Conservation (phyloP, 2,329 filamentous ascomycete genomes). For the Aphanoascus verrucosus region DNA sequence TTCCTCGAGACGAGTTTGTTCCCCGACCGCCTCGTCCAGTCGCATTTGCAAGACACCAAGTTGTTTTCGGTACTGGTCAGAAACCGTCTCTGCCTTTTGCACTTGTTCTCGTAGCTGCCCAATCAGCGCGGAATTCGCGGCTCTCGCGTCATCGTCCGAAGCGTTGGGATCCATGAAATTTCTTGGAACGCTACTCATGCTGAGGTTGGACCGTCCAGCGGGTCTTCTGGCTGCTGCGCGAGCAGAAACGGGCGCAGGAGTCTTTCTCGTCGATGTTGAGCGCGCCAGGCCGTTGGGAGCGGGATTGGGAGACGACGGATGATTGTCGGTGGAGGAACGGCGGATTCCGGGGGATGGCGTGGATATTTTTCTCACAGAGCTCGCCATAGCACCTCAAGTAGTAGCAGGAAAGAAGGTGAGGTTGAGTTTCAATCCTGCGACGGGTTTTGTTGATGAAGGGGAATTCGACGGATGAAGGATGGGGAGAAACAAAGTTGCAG, state of each 20-base stretch:
- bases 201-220: slow-evolving; percentile 32
- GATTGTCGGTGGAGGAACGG: slow-evolving; percentile 15
- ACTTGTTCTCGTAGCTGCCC: slow-evolving; percentile 78
- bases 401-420: neutral
- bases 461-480: neutral
- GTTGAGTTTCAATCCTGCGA: neutral
- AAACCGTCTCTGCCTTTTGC: slow-evolving; percentile 64
- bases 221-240: slow-evolving; percentile 58
- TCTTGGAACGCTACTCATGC: slow-evolving; percentile 36
- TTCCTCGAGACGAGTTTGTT: slow-evolving; percentile 82
- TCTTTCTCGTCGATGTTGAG: slow-evolving; percentile 52
- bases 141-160: slow-evolving; percentile 60
- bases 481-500: neutral
- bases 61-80: slow-evolving; percentile 75
- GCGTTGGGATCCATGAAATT: slow-evolving; percentile 36
- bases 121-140: slow-evolving; percentile 65
- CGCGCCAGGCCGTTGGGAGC: slow-evolving; percentile 43
- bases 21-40: slow-evolving; percentile 71
- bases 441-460: neutral
- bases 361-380: slow-evolving; percentile 11
- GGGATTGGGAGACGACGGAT: slow-evolving; percentile 37
- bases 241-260: slow-evolving; percentile 53
- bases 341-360: slow-evolving; percentile 8
- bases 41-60: slow-evolving; percentile 71
- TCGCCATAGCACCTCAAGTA: slow-evolving; percentile 12